Evolutionary conservation across 805 yeast genomes (phyloP), one percentile per base, ranked within the genome.

Genomic region (Tetrapisispora iriomotensis): DNA sequence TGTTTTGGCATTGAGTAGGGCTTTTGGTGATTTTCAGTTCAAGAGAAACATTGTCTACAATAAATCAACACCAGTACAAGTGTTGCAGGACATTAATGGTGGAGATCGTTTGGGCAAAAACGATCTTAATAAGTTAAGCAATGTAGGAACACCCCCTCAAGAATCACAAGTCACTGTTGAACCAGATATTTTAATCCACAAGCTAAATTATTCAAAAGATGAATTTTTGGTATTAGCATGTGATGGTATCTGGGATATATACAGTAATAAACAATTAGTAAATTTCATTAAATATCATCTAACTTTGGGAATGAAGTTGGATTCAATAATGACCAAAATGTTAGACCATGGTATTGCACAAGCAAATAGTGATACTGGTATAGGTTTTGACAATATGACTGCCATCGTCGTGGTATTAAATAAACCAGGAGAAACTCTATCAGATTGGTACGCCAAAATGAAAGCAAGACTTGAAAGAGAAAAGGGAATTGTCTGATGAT

Each of bases 1-100:
- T 39, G 85, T 87, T 48, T 72, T 90, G 61, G 97, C 97, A 0
- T 69, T 90, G 46, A 81, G 94, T 37, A 72, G 97, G 59, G 96
- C 96, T 40, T 83, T 90, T 59, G 85, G 87, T 22, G 88, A 82
- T 61, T 82, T 80, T 51, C 65, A 65, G 31, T 74, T 74, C 48
- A 74, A 74, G 45, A 51, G 53, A 42, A 58, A 62, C 42, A 53
- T 60, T 9, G 34, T 24, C 12, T 29, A 34, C 17, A 34, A 34
- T 22, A 33, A 23, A 33, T 3, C 36, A 3, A 19, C 36, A 10
- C 36, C 36, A 5, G 28, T 33, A 2, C 28, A 33, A 33, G 36
- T 33, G 6, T 24, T 33, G 15, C 30, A 21, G 20, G 19, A 19
- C 25, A 12, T 32, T 8, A 26, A 24, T 30, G 25, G 25, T 7